phyloP scores from a whole-genome alignment of 768 basidiomycete genomes.

The Leccinum longicurvipes region DNA sequence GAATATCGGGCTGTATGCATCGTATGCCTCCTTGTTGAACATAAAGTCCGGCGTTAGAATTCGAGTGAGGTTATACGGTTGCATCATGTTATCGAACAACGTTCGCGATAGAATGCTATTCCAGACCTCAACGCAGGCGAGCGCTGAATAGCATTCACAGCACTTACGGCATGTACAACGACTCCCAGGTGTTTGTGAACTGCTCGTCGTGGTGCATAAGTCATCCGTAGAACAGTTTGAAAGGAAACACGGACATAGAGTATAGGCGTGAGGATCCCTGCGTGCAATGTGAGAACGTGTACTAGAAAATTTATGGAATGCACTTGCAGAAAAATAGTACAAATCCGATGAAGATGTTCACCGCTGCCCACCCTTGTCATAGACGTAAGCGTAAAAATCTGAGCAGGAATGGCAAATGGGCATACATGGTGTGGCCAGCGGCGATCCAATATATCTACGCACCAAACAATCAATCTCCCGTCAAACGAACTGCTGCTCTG shows the following conservation, averaged over 20 bases:
- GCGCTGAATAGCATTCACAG: neutral
- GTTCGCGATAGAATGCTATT: constrained; percentile 54
- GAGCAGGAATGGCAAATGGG: neutral
- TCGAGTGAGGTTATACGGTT: constrained; percentile 52
- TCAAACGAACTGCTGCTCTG: neutral
- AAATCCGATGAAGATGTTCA: constrained; percentile 63
- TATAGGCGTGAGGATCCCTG: constrained; percentile 34
- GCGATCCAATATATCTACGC: constrained; percentile 35
- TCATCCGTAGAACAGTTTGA: constrained; percentile 28
- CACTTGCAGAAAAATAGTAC: constrained; percentile 53
- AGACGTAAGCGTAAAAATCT: neutral
- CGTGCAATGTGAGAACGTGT: neutral
- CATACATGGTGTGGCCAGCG: constrained; percentile 68
- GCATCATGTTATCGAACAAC: constrained; percentile 60
- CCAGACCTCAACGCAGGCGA: neutral
- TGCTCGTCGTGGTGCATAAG: constrained; percentile 5
- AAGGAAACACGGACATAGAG: constrained; percentile 48
- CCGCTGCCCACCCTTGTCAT: constrained; percentile 63
- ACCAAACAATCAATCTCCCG: neutral
- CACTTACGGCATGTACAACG: constrained; percentile 56
- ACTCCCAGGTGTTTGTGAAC: constrained; percentile 64
- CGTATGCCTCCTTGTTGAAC: constrained; percentile 52
- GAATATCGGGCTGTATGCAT: constrained; percentile 57
- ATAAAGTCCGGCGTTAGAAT: constrained; percentile 53
- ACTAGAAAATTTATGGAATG: neutral